Conservation (phyloP, 2,329 filamentous ascomycete genomes). For the Monilinia fructigena region DNA sequence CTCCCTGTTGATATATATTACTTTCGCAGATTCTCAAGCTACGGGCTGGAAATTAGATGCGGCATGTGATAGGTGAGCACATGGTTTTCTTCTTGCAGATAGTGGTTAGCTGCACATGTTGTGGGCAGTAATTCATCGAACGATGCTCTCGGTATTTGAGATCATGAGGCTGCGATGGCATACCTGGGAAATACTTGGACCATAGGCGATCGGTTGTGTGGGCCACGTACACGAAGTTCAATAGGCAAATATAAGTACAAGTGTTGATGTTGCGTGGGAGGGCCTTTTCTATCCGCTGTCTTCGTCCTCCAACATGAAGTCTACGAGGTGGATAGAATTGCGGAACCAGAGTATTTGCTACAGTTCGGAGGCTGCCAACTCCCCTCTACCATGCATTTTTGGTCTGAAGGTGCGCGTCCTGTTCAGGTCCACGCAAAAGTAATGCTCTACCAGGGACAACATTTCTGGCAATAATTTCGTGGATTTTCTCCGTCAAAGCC, state of each 20-base stretch:
- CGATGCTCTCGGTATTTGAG: not conserved
- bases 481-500: not conserved
- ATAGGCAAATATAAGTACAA: not conserved
- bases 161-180: too few relatives aligned
- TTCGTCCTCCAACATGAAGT: not conserved
- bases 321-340: not conserved
- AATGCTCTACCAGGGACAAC: not conserved
- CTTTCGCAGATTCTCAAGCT: constrained; percentile 40
- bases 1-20: constrained; percentile 29
- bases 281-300: not conserved
- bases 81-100: constrained; percentile 3
- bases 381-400: not conserved
- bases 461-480: not conserved
- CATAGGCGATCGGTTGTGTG: not conserved
- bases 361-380: not conserved
- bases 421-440: not conserved
- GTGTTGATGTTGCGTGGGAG: not conserved
- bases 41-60: constrained; percentile 42
- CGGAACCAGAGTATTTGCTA: not conserved
- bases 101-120: not conserved
- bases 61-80: constrained; percentile 43
- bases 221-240: not conserved
- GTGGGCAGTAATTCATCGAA: not conserved
- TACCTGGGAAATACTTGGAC: not conserved
- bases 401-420: not conserved